Evolutionary conservation across 2,329 filamentous ascomycete species (phyloP).

Genomic region (Ophiostoma piceae): DNA sequence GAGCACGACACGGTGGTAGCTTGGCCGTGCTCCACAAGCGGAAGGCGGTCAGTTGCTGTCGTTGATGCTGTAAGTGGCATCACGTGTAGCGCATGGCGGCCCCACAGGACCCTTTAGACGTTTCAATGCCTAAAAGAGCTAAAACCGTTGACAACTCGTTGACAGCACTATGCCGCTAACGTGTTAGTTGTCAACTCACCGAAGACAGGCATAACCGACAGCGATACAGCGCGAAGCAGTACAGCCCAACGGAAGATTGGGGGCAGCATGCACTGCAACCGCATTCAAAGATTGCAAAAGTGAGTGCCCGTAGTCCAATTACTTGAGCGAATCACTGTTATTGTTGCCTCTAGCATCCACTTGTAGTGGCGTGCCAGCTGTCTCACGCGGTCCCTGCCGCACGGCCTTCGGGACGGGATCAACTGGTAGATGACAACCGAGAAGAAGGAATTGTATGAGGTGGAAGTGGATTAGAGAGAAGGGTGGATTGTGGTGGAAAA

Average conservation of each 20-base stretch:
- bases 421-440: neutral
- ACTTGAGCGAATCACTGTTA: neutral
- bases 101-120: neutral
- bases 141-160: neutral
- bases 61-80: neutral
- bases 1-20: conserved; percentile 18
- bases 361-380: neutral
- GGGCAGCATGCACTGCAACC: neutral
- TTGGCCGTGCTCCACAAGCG: neutral
- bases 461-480: too few species aligned
- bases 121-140: neutral
- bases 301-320: too few species aligned
- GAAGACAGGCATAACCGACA: neutral
- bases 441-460: too few species aligned
- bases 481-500: too few species aligned
- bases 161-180: neutral
- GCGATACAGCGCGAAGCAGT: neutral
- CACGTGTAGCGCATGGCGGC: conserved; percentile 16
- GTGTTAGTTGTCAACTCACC: neutral
- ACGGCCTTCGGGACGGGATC: neutral
- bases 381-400: conserved; percentile 4
- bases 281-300: too few species aligned
- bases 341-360: neutral
- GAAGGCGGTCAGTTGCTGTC: conserved; percentile 22
- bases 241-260: conserved; percentile 1